Evolutionary conservation across 192 early-diverging fungal species (phyloP), one percentile per base, ranked within the genome.

Genomic region (Nowakowskiella sp.): DNA sequence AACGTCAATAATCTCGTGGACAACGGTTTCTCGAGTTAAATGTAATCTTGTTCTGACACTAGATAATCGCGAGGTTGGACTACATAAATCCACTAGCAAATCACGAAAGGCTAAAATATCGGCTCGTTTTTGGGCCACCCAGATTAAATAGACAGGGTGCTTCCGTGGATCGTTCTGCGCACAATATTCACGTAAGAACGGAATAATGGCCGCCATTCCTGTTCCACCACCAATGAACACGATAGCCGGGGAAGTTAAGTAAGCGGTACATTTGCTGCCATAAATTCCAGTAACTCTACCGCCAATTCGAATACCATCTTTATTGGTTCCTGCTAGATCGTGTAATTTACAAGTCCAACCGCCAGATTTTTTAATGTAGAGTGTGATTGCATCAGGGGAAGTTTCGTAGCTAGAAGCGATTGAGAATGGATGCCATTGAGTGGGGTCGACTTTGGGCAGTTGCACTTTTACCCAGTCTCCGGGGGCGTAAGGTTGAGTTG

Each of bases 371-470:
- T 55, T 55, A 16, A 47, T 29, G 47, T 8, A 47, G n/a, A 55
- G 25, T 3, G 8, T 19, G 2, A 55, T 4, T 42, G 2, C 3
- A 3, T 47, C 21, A 19, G 10, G 16, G 2, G 39, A 5, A 2
- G 2, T 16, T 4, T 26, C 28, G 25, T 3, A 24, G 43, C 29
- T 31, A 4, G 54, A 30, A 2, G 57, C 33, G 53, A 58, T 58
- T 31, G 57, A 60, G 53, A 58, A 58, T 7, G 57, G 57, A 34
- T 58, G 57, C 57, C 55, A 59, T 28, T 58, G 30, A 29, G 36
- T 4, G 16, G 2, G 3, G 3, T 47, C 51, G 44, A 58, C 22
- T 31, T 8, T 27, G 4, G 57, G 57, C 3, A 58, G 31, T 8
- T 6, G 23, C 24, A 58, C 26, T 39, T 57, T 58, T 31, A 58